Base-by-base conservation (phyloP, 139 green algal genomes). In the Tetradesmus lagerheimii region DNA sequence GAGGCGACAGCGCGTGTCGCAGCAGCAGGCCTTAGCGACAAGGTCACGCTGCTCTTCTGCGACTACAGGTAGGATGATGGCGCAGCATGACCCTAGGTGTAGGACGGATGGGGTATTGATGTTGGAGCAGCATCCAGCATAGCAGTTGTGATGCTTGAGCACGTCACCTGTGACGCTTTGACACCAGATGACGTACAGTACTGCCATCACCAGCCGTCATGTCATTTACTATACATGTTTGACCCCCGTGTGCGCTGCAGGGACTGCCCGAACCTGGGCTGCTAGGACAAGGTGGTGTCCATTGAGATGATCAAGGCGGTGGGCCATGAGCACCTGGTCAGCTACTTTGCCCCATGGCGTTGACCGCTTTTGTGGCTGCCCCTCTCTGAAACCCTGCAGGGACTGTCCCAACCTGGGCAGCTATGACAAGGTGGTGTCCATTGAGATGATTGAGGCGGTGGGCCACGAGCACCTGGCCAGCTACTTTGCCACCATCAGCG, bases 221-320 rank as follows among this genome's bases (percentile, higher is more conserved):
- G n/a, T n/a, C n/a, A n/a, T n/a, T n/a, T n/a, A n/a, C n/a, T n/a
- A n/a, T n/a, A n/a, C n/a, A n/a, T n/a, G n/a, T n/a, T n/a, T n/a
- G n/a, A n/a, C n/a, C n/a, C n/a, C n/a, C n/a, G 47, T 20, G 11
- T 62, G 47, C 20, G 47, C 47, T 62, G 16, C 87, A 87, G 78
- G 87, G 87, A 91, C 39, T 91, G 87, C 38, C 87, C 57, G 37
- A 50, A 77, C 34, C 2, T 86, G 37, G 87, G 87, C 78, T 82
- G 16, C 53, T 87, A 89, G 53, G 82, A 89, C 82, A 83, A 76
- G 31, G 88, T 91, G 12, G 80, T 89, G 31, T 83, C 57, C 25
- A 97, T 97, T 85, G 98, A 99, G 93, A 99, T 99, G 98, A 98
- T 99, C 45, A 98, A 99, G 94, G 98, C 98, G 0, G 97, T 99